phyloP scores from a whole-genome alignment of 768 basidiomycete genomes.

The Agaricus sinodeliciosus region DNA sequence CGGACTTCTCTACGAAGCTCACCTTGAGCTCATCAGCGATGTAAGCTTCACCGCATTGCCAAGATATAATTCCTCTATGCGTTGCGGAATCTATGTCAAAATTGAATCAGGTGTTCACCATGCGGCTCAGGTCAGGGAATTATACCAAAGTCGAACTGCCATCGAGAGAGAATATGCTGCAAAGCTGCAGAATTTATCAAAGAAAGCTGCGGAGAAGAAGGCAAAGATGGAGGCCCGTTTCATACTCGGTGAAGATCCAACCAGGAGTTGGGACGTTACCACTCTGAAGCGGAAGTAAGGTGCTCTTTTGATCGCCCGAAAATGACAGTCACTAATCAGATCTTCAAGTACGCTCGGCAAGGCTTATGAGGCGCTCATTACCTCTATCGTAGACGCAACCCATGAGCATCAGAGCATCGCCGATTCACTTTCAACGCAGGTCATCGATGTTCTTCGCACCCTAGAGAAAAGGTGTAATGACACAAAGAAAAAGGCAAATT shows the following conservation, averaged over 20 bases:
- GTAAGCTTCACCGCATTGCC: conserved; percentile 31
- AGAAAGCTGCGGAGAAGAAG: conserved; percentile 70
- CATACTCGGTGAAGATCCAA: conserved; percentile 63
- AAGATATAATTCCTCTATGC: too few relatives aligned
- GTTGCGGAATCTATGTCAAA: background rate
- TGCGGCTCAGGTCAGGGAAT: conserved; percentile 53
- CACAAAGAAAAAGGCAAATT: conserved; percentile 56
- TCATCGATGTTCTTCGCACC: conserved; percentile 55
- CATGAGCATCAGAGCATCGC: conserved; percentile 68
- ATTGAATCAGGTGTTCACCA: background rate
- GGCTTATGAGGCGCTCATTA: conserved; percentile 65
- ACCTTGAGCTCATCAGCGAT: conserved; percentile 60
- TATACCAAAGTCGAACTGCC: conserved; percentile 58
- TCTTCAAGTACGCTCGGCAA: conserved; percentile 56
- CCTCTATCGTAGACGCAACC: conserved; percentile 50
- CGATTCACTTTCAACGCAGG: conserved; percentile 50
- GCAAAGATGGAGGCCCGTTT: conserved; percentile 44
- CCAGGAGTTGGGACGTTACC: conserved; percentile 50
- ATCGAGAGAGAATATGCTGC: conserved; percentile 76
- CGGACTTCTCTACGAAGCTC: conserved; percentile 47
- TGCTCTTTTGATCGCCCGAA: background rate
- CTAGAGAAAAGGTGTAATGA: conserved; percentile 62
- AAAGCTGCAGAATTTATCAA: conserved; percentile 60
- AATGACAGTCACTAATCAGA: conserved; percentile 10
- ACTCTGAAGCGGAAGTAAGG: conserved; percentile 50